Conservation (phyloP, 306 rosid genomes). For the Gastrolobium bilobum region DNA sequence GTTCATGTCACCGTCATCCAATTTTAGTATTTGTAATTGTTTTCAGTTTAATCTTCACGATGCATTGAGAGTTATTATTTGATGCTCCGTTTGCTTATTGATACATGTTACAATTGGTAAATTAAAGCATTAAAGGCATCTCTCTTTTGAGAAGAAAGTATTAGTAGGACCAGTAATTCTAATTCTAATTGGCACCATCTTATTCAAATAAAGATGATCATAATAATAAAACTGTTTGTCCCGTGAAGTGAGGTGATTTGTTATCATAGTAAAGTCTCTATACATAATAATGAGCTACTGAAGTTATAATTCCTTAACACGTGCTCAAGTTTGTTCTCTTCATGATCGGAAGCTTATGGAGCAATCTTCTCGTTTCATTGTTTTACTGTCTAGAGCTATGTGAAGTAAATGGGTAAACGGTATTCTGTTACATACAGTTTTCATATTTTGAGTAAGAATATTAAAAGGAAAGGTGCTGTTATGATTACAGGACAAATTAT, state of each 20-base stretch:
- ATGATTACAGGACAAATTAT: constrained; percentile 56
- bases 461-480: neutral
- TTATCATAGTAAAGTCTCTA: constrained; percentile 28
- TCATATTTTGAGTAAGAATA: neutral
- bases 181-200: constrained; percentile 29
- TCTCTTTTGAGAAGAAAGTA: constrained; percentile 29
- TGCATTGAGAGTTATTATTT: neutral
- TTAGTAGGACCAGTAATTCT: constrained; percentile 45
- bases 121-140: constrained; percentile 16
- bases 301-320: constrained; percentile 53
- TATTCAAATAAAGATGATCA: constrained; percentile 38
- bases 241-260: constrained; percentile 55
- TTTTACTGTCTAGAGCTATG: neutral
- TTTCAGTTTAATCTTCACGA: neutral
- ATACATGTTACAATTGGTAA: neutral
- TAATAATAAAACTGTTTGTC: constrained; percentile 43
- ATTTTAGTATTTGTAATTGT: neutral
- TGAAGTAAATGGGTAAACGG: neutral
- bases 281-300: constrained; percentile 44
- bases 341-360: neutral
- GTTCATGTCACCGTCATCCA: neutral
- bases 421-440: neutral
- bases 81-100: neutral
- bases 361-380: constrained; percentile 3
- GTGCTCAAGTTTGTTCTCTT: constrained; percentile 46